Percentiles rank a stretch among this genome's conserved stretches.
Conservation (phyloP, 345 rosid genomes). For the Linum trigynum region DNA sequence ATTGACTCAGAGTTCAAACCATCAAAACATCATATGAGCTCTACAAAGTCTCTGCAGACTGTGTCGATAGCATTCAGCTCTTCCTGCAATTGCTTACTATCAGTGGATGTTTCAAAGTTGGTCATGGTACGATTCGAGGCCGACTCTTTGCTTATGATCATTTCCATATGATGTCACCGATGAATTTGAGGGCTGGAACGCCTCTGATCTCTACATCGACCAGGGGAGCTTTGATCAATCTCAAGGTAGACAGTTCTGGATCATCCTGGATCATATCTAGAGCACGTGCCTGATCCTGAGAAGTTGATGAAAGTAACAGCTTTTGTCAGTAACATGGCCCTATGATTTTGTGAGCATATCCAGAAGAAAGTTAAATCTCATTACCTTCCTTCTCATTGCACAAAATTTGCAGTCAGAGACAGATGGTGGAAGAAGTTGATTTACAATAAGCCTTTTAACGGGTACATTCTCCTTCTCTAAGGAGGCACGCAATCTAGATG, state of each 20-base stretch:
- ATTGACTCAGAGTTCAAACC: neutral
- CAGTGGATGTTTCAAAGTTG: too few species aligned
- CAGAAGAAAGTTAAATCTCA: neutral
- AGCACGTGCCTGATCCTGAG: constrained; percentile 91
- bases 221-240: constrained; percentile 66
- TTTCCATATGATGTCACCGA: constrained; percentile 94
- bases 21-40: neutral
- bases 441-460: constrained; percentile 75
- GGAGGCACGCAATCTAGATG: constrained; percentile 74
- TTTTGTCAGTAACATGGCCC: neutral
- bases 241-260: constrained; percentile 66
- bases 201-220: constrained; percentile 97
- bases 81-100: neutral
- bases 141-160: constrained; percentile 19
- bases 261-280: constrained; percentile 74
- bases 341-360: neutral
- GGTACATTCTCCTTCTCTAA: constrained; percentile 86
- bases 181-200: constrained; percentile 77
- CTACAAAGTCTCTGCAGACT: neutral
- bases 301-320: neutral
- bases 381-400: constrained; percentile 91
- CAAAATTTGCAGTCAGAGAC: constrained; percentile 94
- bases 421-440: constrained; percentile 91
- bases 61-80: neutral
- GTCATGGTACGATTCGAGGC: too few species aligned